Evolutionary conservation across 805 yeast species (phyloP).

Genomic region (Scheffersomyces lignosus): DNA sequence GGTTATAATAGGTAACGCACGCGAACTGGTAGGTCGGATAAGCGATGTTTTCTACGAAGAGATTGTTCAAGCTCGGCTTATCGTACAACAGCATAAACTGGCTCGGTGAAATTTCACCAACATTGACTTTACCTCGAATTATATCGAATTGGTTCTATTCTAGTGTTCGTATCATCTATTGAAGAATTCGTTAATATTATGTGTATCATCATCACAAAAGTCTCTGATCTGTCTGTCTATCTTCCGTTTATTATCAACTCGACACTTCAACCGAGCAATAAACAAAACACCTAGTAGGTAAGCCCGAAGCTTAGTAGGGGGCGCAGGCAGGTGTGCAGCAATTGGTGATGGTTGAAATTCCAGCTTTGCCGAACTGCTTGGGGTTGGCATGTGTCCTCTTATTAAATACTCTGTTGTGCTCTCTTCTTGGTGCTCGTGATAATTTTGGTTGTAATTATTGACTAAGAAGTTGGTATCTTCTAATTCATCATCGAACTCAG

Average conservation of each 20-base stretch:
- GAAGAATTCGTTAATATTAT: no score
- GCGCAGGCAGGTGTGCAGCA: background rate
- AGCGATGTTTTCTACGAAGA: no score
- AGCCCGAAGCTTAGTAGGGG: conserved; percentile 8
- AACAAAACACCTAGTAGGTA: conserved; percentile 14
- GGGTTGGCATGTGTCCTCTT: background rate
- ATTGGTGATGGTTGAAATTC: background rate
- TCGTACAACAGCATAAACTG: no score
- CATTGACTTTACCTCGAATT: no score
- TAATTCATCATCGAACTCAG: background rate
- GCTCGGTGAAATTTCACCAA: no score
- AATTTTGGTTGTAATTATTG: background rate
- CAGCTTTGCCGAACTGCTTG: background rate
- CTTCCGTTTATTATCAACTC: conserved; percentile 1
- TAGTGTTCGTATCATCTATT: no score
- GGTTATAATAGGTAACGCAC: no score
- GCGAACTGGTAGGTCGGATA: no score
- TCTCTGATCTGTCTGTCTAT: conserved; percentile 1
- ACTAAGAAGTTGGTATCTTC: background rate
- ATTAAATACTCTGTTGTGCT: conserved; percentile 5
- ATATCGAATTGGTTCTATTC: no score
- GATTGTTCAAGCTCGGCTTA: no score
- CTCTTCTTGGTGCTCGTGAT: no score
- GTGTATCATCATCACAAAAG: background rate
- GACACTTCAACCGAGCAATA: conserved; percentile 8